Base-by-base conservation (phyloP, 163 green algal species). In the Scenedesmus sp. region DNA sequence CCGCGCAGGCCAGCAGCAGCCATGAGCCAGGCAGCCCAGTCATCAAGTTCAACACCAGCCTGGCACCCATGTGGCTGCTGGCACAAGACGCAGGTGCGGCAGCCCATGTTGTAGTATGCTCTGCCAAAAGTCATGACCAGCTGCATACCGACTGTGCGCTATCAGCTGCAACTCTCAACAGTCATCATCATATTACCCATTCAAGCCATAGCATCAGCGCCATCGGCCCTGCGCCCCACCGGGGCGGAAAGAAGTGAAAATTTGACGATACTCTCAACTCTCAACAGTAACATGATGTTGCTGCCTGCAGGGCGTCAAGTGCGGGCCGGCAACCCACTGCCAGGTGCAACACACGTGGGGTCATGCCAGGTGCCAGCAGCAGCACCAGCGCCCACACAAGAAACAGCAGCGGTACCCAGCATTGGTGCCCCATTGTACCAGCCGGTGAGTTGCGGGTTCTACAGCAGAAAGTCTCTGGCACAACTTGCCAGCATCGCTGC, bases 291-390 rank as follows among this genome's bases (percentile, higher is more conserved):
- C 30, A 76, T 76, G 30, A n/a, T 70, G 49, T 33, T 65, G 43
- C 30, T 51, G 40, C 13, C 35, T 87, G 82, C 82, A 87, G 82
- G 42, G 16, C 53, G 53, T 4, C 82, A 56, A 78, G 35, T 87
- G 18, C 42, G 7, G 9, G 18, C 49, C 42, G 82, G 51, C 82
- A 87, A 49, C 51, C 53, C 82, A 24, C 53, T 87, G 82, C 53
- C 53, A 30, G 51, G 82, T 20, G 37, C n/a, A 18, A 40, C 16
- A 0, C 35, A 79, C 26, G 1, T 13, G 5, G 30, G 65, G 4
- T 18, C 9, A 18, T 76, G 16, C 30, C 65, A 76, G 6, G 30
- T 40, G 30, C 30, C 65, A 76, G 65, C 65, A 76, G 65, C 65
- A 76, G 7, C 65, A n/a, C n/a, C n/a, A 76, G 65, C 65, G 20